Conservation (phyloP, 768 basidiomycete genomes). For the Nidularia pulvinata region DNA sequence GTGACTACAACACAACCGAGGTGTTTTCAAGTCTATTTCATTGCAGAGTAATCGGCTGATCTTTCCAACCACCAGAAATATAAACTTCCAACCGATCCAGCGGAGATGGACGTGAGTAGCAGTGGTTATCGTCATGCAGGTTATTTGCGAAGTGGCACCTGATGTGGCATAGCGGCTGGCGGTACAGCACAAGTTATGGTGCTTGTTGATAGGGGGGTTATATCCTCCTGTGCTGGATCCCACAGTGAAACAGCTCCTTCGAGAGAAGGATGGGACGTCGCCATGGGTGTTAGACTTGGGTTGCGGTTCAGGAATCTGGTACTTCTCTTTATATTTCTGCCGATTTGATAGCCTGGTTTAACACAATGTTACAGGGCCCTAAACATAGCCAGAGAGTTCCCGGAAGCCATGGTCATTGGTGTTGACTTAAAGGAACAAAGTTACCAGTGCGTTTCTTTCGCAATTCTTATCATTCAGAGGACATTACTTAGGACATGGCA, state of each 20-base stretch:
- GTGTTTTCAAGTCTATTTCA: too few species aligned
- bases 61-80: background rate
- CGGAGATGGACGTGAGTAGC: background rate
- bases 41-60: background rate
- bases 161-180: conserved; percentile 12
- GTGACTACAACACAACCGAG: too few species aligned
- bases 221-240: conserved; percentile 11
- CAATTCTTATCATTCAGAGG: conserved; percentile 1
- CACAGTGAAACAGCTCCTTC: conserved; percentile 1
- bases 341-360: background rate
- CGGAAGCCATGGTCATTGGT: conserved; percentile 16
- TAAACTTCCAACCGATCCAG: background rate
- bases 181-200: conserved; percentile 21
- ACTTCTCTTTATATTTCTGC: background rate
- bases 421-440: conserved; percentile 15
- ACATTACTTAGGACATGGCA: background rate
- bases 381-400: conserved; percentile 19
- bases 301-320: conserved; percentile 25
- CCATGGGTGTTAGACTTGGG: conserved; percentile 19
- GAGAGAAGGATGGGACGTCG: conserved; percentile 2
- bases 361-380: conserved; percentile 13
- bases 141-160: background rate
- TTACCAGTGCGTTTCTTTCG: conserved; percentile 15
- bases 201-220: conserved; percentile 17
- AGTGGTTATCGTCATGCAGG: background rate